phyloP scores from a whole-genome alignment of 331 rosid species.

The Quercus lobata region DNA sequence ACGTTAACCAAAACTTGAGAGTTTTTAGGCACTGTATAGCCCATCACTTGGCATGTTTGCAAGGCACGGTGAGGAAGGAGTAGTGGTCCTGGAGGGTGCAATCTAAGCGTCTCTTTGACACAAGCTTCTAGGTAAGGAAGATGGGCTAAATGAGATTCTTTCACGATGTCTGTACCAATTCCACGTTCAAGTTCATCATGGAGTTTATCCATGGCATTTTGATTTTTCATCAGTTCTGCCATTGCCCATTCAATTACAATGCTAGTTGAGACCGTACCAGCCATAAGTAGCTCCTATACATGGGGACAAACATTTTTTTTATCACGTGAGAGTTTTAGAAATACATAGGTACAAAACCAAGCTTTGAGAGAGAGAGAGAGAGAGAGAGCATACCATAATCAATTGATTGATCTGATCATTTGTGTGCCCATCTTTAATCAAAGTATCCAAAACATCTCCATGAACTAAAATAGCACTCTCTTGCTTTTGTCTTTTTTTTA shows the following conservation, averaged over 20 bases:
- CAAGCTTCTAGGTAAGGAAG: slow-evolving; percentile 21
- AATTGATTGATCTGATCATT: too few species aligned
- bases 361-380: too few species aligned
- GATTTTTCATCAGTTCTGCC: slow-evolving; percentile 5
- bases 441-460: too few species aligned
- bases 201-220: neutral
- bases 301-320: too few species aligned
- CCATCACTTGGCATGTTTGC: neutral
- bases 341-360: neutral
- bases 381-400: too few species aligned
- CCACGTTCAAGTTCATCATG: neutral
- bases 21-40: slow-evolving; percentile 6
- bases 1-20: slow-evolving; percentile 8
- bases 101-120: slow-evolving; percentile 10
- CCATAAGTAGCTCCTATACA: slow-evolving; percentile 7
- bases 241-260: slow-evolving; percentile 17
- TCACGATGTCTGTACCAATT: neutral
- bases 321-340: too few species aligned
- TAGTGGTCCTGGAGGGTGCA: slow-evolving; percentile 3
- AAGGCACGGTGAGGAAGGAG: slow-evolving; percentile 15
- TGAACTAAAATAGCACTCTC: too few species aligned
- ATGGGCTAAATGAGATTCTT: slow-evolving; percentile 4
- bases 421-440: too few species aligned
- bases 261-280: slow-evolving; percentile 14
- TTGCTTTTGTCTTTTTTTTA: too few species aligned